Base-by-base conservation (phyloP, 1,284 basidiomycete genomes). In the Ceratobasidium sp. region DNA sequence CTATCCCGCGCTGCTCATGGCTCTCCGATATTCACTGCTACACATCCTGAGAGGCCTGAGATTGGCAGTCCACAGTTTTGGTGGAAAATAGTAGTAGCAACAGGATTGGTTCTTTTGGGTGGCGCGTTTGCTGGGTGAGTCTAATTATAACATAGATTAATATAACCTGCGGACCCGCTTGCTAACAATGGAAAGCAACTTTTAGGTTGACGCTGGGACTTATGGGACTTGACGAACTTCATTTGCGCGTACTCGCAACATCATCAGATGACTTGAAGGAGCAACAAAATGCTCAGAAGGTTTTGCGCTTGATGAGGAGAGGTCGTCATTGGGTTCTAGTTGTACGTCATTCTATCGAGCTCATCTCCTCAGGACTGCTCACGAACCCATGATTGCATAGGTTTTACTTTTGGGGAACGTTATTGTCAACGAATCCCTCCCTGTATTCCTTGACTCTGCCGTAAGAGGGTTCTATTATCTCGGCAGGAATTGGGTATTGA, bases 251-350 rank as follows among this genome's bases (percentile, higher is more conserved):
- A 0, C 85, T 97, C 28, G 85, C 92, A 0, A 86, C 89, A 0
- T 93, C 93, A 0, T 96, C 94, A 0, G 91, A 90, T 23, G 87
- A 95, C 78, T 78, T 82, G 0, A 83, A 79, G 52, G 92, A 95
- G 80, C 86, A 87, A 76, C 79, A 80, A 67, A 90, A 94, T 73
- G 94, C 94, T 0, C 84, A 86, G 75, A 92, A 88, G 83, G 94
- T 96, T 0, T 81, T 95, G 49, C 84, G 82, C n/a, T 84, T 98
- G 1, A 88, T 98, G 81, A 84, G 83, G 63, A 90, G 87, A 78
- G 94, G 96, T 0, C 87, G 95, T 13, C 96, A 98, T 81, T 98
- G 96, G 96, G 95, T 98, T 13, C 87, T 98, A 23, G 95, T 97
- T 61, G 92, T 94, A 79, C 47, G 74, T 59, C 46, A 11, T 8